Percentiles rank a stretch among this genome's conserved stretches.
Conservation (phyloP, 805 yeast genomes). For the Kuraishia borneana region DNA sequence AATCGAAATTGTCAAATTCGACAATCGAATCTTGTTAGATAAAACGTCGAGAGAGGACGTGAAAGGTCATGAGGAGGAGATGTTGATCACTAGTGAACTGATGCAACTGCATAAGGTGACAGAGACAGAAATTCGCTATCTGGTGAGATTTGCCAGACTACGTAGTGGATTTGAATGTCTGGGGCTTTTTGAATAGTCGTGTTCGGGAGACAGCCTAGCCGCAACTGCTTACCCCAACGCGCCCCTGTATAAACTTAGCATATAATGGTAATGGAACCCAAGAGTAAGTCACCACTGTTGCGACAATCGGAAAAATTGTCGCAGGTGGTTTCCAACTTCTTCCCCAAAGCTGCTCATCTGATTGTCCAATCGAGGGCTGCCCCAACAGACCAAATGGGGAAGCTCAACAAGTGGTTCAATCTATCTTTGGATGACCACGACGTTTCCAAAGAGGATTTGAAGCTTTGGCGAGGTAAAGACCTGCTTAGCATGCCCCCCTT, state of each 20-base stretch:
- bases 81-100: conserved; percentile 65
- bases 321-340: conserved; percentile 41
- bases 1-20: conserved; percentile 41
- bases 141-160: conserved; percentile 45
- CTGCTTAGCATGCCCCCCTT: conserved; percentile 56
- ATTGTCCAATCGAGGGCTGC: conserved; percentile 34
- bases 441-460: conserved; percentile 40
- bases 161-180: conserved; percentile 47
- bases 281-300: background rate
- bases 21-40: conserved; percentile 55
- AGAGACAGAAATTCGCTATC: conserved; percentile 40
- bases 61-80: conserved; percentile 65
- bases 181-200: conserved; percentile 16
- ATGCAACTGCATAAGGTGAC: conserved; percentile 55
- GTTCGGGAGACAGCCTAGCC: background rate
- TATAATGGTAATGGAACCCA: background rate
- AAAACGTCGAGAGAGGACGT: conserved; percentile 89
- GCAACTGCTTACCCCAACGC: background rate
- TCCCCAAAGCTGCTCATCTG: conserved; percentile 48
- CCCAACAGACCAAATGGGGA: conserved; percentile 9
- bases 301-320: conserved; percentile 19
- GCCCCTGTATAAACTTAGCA: background rate
- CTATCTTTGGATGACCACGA: conserved; percentile 29
- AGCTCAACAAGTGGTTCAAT: conserved; percentile 54
- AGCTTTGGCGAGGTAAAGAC: conserved; percentile 44